A percentile compares a stretch with the other conserved stretches of the same genome.
phyloP scores from a whole-genome alignment of 768 basidiomycete species.

The Russula sp. region DNA sequence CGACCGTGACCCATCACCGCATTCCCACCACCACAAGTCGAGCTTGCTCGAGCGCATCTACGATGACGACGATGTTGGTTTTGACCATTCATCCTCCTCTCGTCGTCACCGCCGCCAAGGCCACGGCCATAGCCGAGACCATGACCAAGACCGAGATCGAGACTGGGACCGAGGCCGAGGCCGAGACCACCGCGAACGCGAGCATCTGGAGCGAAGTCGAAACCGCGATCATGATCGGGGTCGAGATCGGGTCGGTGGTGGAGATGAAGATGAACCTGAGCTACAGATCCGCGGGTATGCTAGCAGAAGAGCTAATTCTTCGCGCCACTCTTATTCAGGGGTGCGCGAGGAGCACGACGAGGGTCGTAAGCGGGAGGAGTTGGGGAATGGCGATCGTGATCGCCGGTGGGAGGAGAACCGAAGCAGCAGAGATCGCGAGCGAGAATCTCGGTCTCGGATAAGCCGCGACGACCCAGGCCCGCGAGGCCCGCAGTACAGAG shows the following conservation, averaged over 20 bases:
- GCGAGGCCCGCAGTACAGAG: slow-evolving; percentile 28
- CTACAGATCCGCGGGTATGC: slow-evolving; percentile 8
- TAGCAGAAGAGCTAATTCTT: not conserved
- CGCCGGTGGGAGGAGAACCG: slow-evolving; percentile 15
- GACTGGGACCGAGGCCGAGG: not conserved
- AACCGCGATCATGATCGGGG: not conserved
- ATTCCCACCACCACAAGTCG: not conserved
- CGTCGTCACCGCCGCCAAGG: not conserved
- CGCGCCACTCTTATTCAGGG: not conserved
- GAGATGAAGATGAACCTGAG: not conserved
- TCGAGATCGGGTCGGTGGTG: slow-evolving; percentile 18
- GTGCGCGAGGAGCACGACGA: not conserved
- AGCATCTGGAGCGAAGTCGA: slow-evolving; percentile 3
- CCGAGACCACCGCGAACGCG: not conserved
- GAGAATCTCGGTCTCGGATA: not conserved
- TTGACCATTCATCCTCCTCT: not conserved
- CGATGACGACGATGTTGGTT: not conserved
- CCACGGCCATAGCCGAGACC: not conserved
- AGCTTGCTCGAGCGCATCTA: slow-evolving; percentile 12
- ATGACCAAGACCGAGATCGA: not conserved
- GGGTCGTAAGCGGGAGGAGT: slow-evolving; percentile 13
- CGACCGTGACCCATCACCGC: not conserved
- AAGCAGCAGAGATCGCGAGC: slow-evolving; percentile 10
- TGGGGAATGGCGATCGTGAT: not conserved
- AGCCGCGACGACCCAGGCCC: slow-evolving; percentile 19